Percentiles rank a stretch among this genome's conserved stretches.
Evolutionary conservation across 495 filamentous ascomycete genomes (phyloP).

Genomic region (Polyplosphaeria fusca): DNA sequence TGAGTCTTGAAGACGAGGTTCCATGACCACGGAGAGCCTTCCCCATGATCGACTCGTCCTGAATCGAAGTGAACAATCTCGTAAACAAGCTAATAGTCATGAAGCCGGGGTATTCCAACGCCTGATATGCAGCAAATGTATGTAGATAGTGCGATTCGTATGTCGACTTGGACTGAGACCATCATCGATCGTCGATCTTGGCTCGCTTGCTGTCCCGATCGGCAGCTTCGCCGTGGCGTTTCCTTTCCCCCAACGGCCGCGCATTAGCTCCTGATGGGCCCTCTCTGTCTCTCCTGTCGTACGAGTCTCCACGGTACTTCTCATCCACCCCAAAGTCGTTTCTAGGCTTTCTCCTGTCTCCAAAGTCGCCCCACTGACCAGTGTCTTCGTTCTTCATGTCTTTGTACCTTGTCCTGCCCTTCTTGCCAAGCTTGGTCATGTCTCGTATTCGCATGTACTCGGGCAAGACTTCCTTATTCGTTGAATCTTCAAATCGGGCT

Average conservation of each 20-base stretch:
- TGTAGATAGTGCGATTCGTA: too few relatives aligned
- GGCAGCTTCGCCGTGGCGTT: conserved; percentile 41
- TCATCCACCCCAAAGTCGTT: conserved; percentile 40
- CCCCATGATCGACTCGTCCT: too few relatives aligned
- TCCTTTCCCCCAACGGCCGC: conserved; percentile 57
- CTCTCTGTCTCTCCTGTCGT: conserved; percentile 18
- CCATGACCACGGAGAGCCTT: too few relatives aligned
- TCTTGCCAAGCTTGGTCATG: conserved; percentile 89
- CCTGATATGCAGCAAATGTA: too few relatives aligned
- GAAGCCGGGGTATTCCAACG: too few relatives aligned
- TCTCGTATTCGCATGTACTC: conserved; percentile 92
- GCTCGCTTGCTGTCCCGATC: conserved; percentile 37
- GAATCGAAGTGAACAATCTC: too few relatives aligned
- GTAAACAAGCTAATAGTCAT: too few relatives aligned
- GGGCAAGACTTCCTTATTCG: conserved; percentile 77
- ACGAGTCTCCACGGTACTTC: conserved; percentile 39
- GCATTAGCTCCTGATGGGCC: conserved; percentile 58
- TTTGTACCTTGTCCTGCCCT: conserved; percentile 83
- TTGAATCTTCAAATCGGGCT: conserved; percentile 71
- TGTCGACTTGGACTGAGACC: too few relatives aligned
- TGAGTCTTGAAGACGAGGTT: too few relatives aligned
- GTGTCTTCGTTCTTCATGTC: conserved; percentile 93
- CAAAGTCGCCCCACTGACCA: conserved; percentile 70
- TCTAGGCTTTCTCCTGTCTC: conserved; percentile 49
- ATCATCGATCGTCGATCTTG: conserved; percentile 19